Evolutionary conservation across 2,329 filamentous ascomycete genomes (phyloP).

Genomic region (Talaromyces sp.): DNA sequence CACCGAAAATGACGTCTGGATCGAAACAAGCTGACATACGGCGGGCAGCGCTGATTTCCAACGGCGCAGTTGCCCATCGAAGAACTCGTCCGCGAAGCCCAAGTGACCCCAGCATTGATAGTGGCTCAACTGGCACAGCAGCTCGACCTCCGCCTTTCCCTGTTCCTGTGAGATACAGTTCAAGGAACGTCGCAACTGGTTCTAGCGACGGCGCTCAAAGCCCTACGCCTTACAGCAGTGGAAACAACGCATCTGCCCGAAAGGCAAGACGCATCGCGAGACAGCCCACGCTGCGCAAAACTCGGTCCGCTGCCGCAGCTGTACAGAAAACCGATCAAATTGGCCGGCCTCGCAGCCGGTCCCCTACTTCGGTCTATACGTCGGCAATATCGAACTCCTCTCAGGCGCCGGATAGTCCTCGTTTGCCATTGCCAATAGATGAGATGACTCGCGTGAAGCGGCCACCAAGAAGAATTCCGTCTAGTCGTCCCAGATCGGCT

Average conservation of each 20-base stretch:
- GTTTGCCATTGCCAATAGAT: slow-evolving; percentile 66
- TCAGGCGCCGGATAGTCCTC: slow-evolving; percentile 63
- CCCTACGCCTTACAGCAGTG: slow-evolving; percentile 58
- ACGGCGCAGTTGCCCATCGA: slow-evolving; percentile 66
- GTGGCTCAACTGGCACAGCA: slow-evolving; percentile 27
- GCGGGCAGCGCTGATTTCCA: slow-evolving; percentile 74
- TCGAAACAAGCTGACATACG: slow-evolving; percentile 61
- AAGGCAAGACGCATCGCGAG: slow-evolving; percentile 51
- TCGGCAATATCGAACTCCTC: slow-evolving; percentile 60
- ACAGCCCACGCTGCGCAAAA: slow-evolving; percentile 67
- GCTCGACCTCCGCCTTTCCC: slow-evolving; percentile 68
- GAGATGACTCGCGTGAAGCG: slow-evolving; percentile 55
- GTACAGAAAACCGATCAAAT: slow-evolving; percentile 53
- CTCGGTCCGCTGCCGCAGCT: slow-evolving; percentile 75
- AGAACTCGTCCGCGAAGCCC: slow-evolving; percentile 51
- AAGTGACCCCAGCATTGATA: slow-evolving; percentile 40
- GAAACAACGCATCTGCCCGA: slow-evolving; percentile 50
- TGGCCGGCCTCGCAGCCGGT: slow-evolving; percentile 36
- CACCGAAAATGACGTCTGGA: slow-evolving; percentile 31
- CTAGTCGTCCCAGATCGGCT: slow-evolving; percentile 20
- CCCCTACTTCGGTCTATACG: slow-evolving; percentile 32
- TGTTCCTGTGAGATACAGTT: slow-evolving; percentile 84
- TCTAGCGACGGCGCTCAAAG: slow-evolving; percentile 73
- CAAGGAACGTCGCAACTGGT: slow-evolving; percentile 63
- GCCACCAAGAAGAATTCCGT: slow-evolving; percentile 16